Conservation (phyloP, 2,329 filamentous ascomycete species). For the Aspergillus sp. region DNA sequence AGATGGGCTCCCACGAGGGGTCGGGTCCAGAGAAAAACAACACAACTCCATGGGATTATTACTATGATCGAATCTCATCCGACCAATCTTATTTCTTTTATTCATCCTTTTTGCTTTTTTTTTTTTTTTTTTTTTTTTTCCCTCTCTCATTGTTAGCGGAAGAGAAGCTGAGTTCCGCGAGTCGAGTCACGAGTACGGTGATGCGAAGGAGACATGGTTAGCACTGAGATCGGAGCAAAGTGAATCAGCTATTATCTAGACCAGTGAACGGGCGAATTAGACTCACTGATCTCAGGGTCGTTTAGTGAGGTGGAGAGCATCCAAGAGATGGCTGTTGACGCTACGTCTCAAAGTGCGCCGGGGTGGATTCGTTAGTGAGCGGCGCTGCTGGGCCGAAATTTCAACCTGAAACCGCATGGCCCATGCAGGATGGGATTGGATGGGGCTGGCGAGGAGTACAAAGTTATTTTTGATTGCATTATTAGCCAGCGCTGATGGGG, state of each 20-base stretch:
- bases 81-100: too few relatives aligned
- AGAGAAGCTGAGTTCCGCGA: too few relatives aligned
- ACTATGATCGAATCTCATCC: too few relatives aligned
- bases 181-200: neutral
- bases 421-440: conserved; percentile 1
- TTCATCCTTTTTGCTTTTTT: too few relatives aligned
- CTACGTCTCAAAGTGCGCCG: conserved; percentile 17
- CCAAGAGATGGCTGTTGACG: conserved; percentile 9
- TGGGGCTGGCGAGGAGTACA: too few relatives aligned
- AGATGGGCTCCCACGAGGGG: too few relatives aligned
- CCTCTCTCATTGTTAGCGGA: too few relatives aligned
- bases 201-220: too few relatives aligned
- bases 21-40: too few relatives aligned
- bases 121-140: too few relatives aligned
- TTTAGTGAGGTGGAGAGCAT: conserved; percentile 9
- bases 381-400: conserved; percentile 4
- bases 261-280: neutral
- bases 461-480: neutral
- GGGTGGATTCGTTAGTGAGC: conserved; percentile 3
- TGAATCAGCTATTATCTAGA: neutral
- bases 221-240: neutral
- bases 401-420: conserved; percentile 17
- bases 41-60: too few relatives aligned
- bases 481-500: neutral
- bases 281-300: conserved; percentile 1